These are phyloP conservation scores for Chytridiales sp. DNA, from an alignment of 371 early-diverging fungal species.

Conservation along the genomic window DNA sequence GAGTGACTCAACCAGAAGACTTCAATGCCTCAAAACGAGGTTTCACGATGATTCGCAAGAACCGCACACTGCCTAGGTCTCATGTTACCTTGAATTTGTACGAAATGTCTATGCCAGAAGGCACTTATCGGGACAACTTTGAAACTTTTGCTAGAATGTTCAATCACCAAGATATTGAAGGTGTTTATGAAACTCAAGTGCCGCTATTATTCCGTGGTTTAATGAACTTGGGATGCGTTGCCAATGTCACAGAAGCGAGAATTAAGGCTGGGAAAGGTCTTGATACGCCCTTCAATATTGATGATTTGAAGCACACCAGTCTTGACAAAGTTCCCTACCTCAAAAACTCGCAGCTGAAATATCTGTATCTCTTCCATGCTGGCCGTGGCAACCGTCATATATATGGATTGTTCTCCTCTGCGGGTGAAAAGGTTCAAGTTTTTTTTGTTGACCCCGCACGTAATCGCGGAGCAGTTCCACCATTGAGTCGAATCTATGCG, in stretches of 20 bases:
- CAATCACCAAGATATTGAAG: constrained; percentile 84
- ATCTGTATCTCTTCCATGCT: constrained; percentile 69
- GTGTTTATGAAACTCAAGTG: constrained; percentile 89
- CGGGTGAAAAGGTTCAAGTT: constrained; percentile 53
- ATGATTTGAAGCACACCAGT: constrained; percentile 50
- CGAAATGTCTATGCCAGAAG: constrained; percentile 78
- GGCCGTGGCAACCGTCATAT: constrained; percentile 70
- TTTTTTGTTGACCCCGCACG: constrained; percentile 70
- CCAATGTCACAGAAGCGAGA: constrained; percentile 22
- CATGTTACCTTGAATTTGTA: constrained; percentile 68
- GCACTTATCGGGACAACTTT: constrained; percentile 65
- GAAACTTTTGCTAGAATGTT: constrained; percentile 74
- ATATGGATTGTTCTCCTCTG: constrained; percentile 67
- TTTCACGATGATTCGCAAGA: constrained; percentile 31
- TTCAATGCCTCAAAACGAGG: constrained; percentile 27
- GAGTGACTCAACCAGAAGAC: constrained; percentile 53
- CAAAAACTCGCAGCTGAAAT: constrained; percentile 47
- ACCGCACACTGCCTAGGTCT: constrained; percentile 66
- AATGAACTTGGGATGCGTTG: constrained; percentile 55
- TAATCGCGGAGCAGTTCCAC: constrained; percentile 70
- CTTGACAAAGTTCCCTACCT: constrained; percentile 26
- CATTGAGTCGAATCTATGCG: constrained; percentile 57
- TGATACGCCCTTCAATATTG: constrained; percentile 50
- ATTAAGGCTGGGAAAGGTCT: constrained; percentile 27
- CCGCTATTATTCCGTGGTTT: constrained; percentile 78